These are phyloP conservation scores for Ophiosphaerella korrae DNA, from an alignment of 2,329 filamentous ascomycete species.

Conservation along the genomic window DNA sequence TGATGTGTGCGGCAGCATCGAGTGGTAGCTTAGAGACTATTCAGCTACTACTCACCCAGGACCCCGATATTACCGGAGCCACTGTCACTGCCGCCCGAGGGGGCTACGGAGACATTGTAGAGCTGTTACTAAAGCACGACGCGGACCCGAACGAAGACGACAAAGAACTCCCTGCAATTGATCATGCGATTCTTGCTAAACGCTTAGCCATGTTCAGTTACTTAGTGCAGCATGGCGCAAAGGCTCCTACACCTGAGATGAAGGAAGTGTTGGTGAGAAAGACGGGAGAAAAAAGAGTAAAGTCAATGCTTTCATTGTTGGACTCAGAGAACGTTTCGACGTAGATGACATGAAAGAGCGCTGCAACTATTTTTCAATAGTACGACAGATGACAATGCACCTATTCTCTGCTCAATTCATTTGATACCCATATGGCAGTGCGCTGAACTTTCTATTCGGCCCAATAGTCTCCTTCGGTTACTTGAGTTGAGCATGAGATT, in stretches of 20 bases:
- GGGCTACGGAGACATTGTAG: neutral
- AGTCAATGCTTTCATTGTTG: neutral
- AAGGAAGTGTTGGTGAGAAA: neutral
- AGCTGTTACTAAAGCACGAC: neutral
- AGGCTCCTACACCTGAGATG: neutral
- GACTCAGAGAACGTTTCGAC: no score
- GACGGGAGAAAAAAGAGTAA: neutral
- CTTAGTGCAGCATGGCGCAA: neutral
- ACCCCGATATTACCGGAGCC: neutral
- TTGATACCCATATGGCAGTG: no score
- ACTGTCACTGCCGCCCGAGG: neutral
- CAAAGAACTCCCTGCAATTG: neutral
- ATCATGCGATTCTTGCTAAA: neutral
- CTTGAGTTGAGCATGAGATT: no score
- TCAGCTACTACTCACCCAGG: neutral
- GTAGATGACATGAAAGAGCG: no score
- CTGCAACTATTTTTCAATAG: no score
- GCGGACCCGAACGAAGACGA: neutral
- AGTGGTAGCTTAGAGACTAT: neutral
- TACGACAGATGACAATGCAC: no score
- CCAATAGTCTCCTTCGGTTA: no score
- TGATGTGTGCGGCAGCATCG: neutral
- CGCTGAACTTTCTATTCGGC: no score
- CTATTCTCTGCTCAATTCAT: no score
- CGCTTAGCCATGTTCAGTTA: neutral